Percentiles rank a stretch among this genome's conserved stretches.
Conservation (phyloP, 805 yeast species). For the Candida piceae region DNA sequence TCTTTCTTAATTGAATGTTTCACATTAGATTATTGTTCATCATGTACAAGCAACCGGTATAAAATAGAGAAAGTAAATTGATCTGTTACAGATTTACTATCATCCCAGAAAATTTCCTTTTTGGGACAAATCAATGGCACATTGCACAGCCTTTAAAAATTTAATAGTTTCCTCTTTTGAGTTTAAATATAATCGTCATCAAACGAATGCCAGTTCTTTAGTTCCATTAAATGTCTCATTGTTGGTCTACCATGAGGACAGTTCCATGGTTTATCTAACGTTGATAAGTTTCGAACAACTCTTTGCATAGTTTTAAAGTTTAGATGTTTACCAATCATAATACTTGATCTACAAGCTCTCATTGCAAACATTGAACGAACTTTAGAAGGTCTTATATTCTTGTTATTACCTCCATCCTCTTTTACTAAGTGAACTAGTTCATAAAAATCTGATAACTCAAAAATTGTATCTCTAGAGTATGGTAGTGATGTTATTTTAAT, state of each 20-base stretch:
- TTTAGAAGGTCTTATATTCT: slow-evolving; percentile 59
- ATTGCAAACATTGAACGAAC: slow-evolving; percentile 82
- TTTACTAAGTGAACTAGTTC: slow-evolving; percentile 69
- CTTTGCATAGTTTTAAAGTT: slow-evolving; percentile 53
- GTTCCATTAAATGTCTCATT: slow-evolving; percentile 78
- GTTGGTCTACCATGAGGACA: slow-evolving; percentile 99
- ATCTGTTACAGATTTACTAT: background rate
- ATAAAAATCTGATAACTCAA: slow-evolving; percentile 63
- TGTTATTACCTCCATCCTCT: slow-evolving; percentile 42
- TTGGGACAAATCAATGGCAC: slow-evolving; percentile 24
- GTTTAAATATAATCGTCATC: slow-evolving; percentile 34
- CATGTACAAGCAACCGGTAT: no score
- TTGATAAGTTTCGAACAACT: slow-evolving; percentile 64
- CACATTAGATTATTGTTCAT: no score
- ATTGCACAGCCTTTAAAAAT: slow-evolving; percentile 1
- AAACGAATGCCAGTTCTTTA: slow-evolving; percentile 42
- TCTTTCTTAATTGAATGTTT: no score
- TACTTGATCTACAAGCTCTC: slow-evolving; percentile 91
- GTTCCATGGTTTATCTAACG: slow-evolving; percentile 89
- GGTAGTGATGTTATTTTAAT: slow-evolving; percentile 64
- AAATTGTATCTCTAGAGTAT: slow-evolving; percentile 60
- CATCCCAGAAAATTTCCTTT: slow-evolving; percentile 21
- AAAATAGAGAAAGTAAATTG: no score
- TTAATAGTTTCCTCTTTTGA: background rate
- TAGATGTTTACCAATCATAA: slow-evolving; percentile 86